Evolutionary conservation across 768 basidiomycete species (phyloP).

Genomic region (Xerocomus brunneocitrinus): DNA sequence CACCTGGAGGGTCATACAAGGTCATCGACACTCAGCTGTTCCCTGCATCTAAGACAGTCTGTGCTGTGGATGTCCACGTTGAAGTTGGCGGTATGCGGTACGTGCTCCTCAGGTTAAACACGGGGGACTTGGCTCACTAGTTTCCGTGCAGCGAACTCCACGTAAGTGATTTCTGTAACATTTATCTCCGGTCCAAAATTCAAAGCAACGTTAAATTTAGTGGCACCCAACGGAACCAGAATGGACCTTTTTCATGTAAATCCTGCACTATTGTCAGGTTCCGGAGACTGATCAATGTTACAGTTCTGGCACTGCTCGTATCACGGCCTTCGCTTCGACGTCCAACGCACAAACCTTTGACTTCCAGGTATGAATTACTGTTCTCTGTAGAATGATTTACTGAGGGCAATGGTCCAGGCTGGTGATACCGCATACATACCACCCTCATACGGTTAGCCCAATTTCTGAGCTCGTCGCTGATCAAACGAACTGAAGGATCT

Average conservation of each 20-base stretch:
- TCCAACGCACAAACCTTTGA: constrained; percentile 41
- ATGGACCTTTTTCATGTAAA: constrained; percentile 42
- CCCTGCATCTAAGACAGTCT: constrained; percentile 47
- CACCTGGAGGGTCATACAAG: constrained; percentile 55
- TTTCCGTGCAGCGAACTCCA: constrained; percentile 38
- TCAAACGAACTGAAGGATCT: not conserved
- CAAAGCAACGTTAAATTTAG: constrained; percentile 16
- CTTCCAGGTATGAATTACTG: constrained; percentile 34
- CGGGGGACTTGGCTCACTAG: not conserved
- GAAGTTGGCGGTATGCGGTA: constrained; percentile 60
- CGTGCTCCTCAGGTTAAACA: constrained; percentile 3
- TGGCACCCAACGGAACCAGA: constrained; percentile 52
- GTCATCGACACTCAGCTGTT: constrained; percentile 56
- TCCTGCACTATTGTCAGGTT: not conserved
- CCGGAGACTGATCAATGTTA: not conserved
- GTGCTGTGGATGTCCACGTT: constrained; percentile 53
- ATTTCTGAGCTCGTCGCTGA: not conserved
- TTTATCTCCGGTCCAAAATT: not conserved
- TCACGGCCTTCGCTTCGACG: constrained; percentile 40
- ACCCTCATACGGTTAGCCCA: constrained; percentile 21
- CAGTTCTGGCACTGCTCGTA: constrained; percentile 39
- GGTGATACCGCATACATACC: constrained; percentile 28
- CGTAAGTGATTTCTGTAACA: constrained; percentile 24
- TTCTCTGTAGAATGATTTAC: not conserved
- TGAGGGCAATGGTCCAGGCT: constrained; percentile 20